Base-by-base conservation (phyloP, 2,329 filamentous ascomycete species). In the Fusarium acutatum region DNA sequence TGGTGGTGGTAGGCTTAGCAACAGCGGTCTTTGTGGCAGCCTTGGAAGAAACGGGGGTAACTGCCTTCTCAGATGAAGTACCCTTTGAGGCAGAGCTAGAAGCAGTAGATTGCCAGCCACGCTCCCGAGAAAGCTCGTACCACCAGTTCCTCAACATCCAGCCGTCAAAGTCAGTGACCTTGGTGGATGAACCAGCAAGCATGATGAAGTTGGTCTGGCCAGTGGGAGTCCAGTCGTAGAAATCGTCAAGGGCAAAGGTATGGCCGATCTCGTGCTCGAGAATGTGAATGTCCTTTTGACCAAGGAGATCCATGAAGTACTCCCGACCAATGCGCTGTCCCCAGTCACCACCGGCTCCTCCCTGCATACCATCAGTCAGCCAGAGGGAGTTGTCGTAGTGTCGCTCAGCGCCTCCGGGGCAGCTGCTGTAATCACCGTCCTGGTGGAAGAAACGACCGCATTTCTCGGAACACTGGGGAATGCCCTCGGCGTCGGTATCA, bases 71-170 rank as follows among this genome's bases (percentile, higher is more conserved):
- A 6, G 66, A 17, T 7, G 64, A 17, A 13, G 50, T 32, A 17
- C 37, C 18, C 41, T 68, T 46, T 0, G 71, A 32, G n/a, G 7
- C 52, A 12, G 65, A 67, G 22, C 32, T 24, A 15, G 47, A 26
- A 10, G 28, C 24, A 34, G 57, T 38, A 9, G 46, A 65, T 59
- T 79, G 75, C 80, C 80, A 81, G 62, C 75, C 74, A 1, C 79
- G 78, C 24, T 75, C 44, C 2, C 79, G 78, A 34, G 80, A 81
- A 38, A 81, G 72, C 67, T 81, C 75, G 38, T 81, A 78, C 84
- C 84, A 86, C 84, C 84, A 86, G 74, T 86, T 84, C 4, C 84
- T 76, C 52, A 83, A 75, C 84, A 86, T 86, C 85, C 85, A 86
- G 26, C 82, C 83, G 59, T 86, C 85, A 54, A 87, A 87, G 46